phyloP scores from a whole-genome alignment of 2,329 filamentous ascomycete species.

The Pseudohalonectria lignicola region DNA sequence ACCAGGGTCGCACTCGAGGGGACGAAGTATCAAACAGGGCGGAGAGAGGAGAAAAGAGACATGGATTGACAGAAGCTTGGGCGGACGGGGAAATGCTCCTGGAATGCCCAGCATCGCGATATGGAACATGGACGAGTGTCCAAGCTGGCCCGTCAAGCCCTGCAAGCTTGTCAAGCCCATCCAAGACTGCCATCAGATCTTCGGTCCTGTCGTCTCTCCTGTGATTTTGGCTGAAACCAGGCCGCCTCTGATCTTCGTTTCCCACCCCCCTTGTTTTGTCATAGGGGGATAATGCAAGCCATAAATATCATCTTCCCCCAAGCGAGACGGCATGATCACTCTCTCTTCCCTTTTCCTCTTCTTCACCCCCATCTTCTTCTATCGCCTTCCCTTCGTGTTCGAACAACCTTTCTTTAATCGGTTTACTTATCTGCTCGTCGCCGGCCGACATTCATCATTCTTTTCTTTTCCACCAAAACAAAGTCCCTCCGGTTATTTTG shows the following conservation, averaged over 20 bases:
- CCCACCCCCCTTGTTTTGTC: constrained; percentile 5
- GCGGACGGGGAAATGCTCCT: no score
- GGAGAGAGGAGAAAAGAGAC: no score
- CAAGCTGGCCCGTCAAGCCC: no score
- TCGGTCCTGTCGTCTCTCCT: neutral
- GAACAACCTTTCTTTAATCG: constrained; percentile 6
- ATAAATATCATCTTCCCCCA: constrained; percentile 6
- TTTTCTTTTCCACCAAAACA: constrained; percentile 6
- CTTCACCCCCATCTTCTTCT: constrained; percentile 7
- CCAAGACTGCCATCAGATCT: no score
- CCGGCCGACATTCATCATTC: constrained; percentile 34
- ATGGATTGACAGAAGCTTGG: no score
- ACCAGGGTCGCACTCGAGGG: no score
- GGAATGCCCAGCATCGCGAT: no score
- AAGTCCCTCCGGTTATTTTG: constrained; percentile 6
- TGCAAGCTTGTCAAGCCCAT: no score
- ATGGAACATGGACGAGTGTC: no score
- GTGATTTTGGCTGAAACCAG: constrained; percentile 7
- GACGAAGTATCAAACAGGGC: no score
- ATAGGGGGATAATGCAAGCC: constrained; percentile 1
- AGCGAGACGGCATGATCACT: neutral
- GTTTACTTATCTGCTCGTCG: constrained; percentile 30
- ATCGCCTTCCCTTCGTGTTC: constrained; percentile 4
- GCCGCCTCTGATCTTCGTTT: constrained; percentile 6
- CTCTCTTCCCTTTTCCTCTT: constrained; percentile 6